Percentiles rank a stretch among this genome's conserved stretches.
Evolutionary conservation across 345 rosid species (phyloP).

Genomic region (Nasturtium officinale): DNA sequence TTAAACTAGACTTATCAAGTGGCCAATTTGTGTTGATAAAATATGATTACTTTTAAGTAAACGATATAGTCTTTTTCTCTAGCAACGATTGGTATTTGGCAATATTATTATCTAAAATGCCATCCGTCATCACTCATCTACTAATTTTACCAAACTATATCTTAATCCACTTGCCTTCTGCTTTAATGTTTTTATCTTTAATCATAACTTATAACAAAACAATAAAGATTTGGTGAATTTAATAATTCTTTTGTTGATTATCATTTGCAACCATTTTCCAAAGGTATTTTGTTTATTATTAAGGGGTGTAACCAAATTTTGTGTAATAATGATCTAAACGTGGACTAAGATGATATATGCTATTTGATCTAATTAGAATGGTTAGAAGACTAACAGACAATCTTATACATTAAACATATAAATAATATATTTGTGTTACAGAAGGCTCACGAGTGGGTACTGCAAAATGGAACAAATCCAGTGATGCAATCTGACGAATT

Average conservation of each 20-base stretch:
- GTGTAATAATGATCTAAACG: conserved; percentile 23
- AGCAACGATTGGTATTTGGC: conserved; percentile 27
- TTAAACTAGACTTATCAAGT: conserved; percentile 17
- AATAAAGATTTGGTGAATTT: conserved; percentile 16
- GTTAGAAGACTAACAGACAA: conserved; percentile 34
- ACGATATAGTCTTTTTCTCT: not conserved
- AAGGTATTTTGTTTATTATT: not conserved
- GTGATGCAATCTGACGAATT: conserved; percentile 42
- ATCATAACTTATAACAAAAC: not conserved
- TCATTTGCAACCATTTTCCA: not conserved
- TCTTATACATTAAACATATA: conserved; percentile 14
- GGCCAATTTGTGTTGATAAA: conserved; percentile 22
- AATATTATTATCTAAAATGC: conserved; percentile 13
- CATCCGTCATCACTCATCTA: conserved; percentile 31
- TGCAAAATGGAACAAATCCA: conserved; percentile 43
- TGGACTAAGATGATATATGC: not conserved
- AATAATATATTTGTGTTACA: conserved; percentile 23
- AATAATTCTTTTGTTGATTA: not conserved
- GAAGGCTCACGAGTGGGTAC: conserved; percentile 47
- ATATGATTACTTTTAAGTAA: conserved; percentile 15
- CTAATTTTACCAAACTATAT: not conserved
- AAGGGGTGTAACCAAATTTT: not conserved
- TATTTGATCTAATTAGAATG: not conserved
- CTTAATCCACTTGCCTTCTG: conserved; percentile 29
- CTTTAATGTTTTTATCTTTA: not conserved